Evolutionary conservation across 208 protist genomes (phyloP).

Genomic region (Histomonas meleagridis): DNA sequence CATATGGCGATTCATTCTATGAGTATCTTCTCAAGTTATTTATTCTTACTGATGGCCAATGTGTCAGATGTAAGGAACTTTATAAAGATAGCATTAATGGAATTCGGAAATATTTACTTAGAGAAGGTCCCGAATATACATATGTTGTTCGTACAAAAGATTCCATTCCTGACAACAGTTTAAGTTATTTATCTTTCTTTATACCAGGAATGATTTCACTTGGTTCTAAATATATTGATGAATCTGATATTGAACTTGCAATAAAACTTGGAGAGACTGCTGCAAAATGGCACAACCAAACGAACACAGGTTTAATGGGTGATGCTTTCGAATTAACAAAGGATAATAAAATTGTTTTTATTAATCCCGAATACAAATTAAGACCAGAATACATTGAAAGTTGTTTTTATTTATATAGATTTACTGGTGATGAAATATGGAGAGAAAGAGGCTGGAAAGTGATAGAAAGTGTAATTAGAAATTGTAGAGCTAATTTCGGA

Average conservation of each 20-base stretch:
- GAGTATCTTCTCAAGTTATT: slow-evolving; percentile 60
- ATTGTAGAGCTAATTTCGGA: slow-evolving; percentile 55
- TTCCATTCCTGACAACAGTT: background rate
- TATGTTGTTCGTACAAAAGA: background rate
- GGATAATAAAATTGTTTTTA: background rate
- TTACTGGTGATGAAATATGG: slow-evolving; percentile 49
- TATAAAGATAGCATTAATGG: background rate
- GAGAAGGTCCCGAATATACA: background rate
- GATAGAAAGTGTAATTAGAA: slow-evolving; percentile 54
- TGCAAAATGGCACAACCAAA: background rate
- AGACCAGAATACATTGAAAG: slow-evolving; percentile 46
- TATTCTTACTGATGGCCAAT: background rate
- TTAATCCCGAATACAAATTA: slow-evolving; percentile 32
- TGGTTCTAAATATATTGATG: background rate
- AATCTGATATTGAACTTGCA: background rate
- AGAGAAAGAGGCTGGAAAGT: slow-evolving; percentile 62
- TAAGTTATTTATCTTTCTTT: slow-evolving; percentile 26
- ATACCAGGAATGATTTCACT: slow-evolving; percentile 19
- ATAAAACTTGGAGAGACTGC: background rate
- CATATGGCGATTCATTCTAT: slow-evolving; percentile 58
- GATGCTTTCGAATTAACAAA: background rate
- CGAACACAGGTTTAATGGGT: background rate
- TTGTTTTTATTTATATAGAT: slow-evolving; percentile 45
- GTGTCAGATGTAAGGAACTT: background rate
- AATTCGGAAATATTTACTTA: background rate